These are phyloP conservation scores for Fusarium goolgardi DNA, from an alignment of 2,329 filamentous ascomycete genomes.

Conservation along the genomic window DNA sequence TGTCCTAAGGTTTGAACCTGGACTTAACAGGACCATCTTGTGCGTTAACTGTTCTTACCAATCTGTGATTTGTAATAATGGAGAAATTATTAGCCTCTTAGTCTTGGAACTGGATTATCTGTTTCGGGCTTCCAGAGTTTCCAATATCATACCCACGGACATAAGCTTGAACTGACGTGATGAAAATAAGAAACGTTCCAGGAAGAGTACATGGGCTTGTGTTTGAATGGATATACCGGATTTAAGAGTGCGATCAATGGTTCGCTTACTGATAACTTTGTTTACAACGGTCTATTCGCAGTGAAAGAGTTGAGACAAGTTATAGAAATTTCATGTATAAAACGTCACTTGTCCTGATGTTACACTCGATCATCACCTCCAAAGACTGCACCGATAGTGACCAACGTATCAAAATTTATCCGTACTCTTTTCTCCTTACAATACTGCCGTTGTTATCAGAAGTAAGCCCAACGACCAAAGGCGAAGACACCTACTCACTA, in stretches of 20 bases:
- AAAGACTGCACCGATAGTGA: too few relatives aligned
- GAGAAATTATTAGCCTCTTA: too few relatives aligned
- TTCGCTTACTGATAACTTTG: neutral
- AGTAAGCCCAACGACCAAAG: neutral
- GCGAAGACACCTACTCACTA: neutral
- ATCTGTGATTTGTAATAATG: neutral
- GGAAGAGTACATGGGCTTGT: too few relatives aligned
- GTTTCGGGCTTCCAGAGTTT: neutral
- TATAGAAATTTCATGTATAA: neutral
- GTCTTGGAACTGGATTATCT: neutral
- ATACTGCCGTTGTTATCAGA: neutral
- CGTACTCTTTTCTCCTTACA: neutral
- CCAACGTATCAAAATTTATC: conserved; percentile 3
- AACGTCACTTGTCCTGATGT: too few relatives aligned
- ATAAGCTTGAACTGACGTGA: neutral
- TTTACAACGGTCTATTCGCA: too few relatives aligned
- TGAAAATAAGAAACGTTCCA: rapidly evolving
- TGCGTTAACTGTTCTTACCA: neutral
- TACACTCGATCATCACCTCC: neutral
- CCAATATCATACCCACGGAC: neutral
- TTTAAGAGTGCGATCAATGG: neutral
- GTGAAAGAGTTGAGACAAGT: too few relatives aligned
- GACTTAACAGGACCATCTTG: conserved; percentile 9
- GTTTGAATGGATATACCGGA: conserved; percentile 23
- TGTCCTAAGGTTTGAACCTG: conserved; percentile 12